phyloP scores from a whole-genome alignment of 192 early-diverging fungal genomes.

The Nowakowskiella sp. region DNA sequence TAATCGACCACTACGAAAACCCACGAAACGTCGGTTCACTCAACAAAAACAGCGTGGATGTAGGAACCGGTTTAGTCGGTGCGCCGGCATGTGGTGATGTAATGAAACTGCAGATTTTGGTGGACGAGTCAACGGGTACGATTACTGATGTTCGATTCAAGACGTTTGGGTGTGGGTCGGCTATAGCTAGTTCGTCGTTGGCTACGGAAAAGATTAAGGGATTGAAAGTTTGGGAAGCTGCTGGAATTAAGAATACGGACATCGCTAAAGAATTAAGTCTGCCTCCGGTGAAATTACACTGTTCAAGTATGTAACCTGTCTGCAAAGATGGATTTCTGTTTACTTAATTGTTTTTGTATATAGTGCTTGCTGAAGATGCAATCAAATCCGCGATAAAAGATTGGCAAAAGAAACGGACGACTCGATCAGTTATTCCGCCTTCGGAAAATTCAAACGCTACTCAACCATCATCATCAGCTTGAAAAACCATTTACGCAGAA shows the following conservation, averaged over 20 bases:
- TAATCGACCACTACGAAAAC: conserved; percentile 96
- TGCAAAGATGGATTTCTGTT: conserved; percentile 7
- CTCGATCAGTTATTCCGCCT: background rate
- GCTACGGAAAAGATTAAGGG: conserved; percentile 95
- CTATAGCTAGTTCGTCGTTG: conserved; percentile 86
- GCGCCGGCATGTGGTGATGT: conserved; percentile 54
- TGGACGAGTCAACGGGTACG: conserved; percentile 81
- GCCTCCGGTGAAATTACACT: conserved; percentile 97
- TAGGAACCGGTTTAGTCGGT: conserved; percentile 89
- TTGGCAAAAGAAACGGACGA: conserved; percentile 76
- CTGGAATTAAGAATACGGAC: conserved; percentile 91
- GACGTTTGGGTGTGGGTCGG: conserved; percentile 96
- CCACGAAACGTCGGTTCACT: conserved; percentile 96
- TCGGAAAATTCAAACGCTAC: background rate
- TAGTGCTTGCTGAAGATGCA: conserved; percentile 97
- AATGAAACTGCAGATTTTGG: conserved; percentile 86
- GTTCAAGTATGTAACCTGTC: conserved; percentile 68
- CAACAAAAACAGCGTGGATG: conserved; percentile 73
- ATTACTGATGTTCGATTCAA: conserved; percentile 97
- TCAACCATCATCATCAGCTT: background rate
- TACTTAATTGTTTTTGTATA: conserved; percentile 8
- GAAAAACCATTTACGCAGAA: too few species aligned
- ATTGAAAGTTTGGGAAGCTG: conserved; percentile 83
- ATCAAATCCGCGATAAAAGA: conserved; percentile 98
- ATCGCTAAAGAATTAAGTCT: conserved; percentile 92